Base-by-base conservation (phyloP, 306 rosid genomes). In the Vigna unguiculata region DNA sequence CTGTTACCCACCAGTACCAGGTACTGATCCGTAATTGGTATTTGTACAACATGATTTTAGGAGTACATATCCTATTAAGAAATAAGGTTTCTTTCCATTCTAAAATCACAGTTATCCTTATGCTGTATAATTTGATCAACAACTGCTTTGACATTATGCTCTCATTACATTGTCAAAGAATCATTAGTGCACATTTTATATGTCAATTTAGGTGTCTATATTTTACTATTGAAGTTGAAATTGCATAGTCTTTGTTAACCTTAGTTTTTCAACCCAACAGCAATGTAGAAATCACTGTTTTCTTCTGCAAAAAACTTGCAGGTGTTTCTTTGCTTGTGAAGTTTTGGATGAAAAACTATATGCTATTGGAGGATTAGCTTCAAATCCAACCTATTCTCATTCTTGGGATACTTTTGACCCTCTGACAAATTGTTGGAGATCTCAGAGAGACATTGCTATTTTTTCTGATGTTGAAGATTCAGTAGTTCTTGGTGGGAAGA, bases 361-460 rank as follows among this genome's bases (percentile, higher is more conserved):
- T 77, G 90, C 93, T 16, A 86, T 95, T 48, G 98, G 97, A 15
- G 98, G 98, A 28, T 58, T 90, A 68, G 90, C 86, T 78, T 84
- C 90, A 71, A 84, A 82, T 79, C 84, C 96, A 84, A 86, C 87
- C 47, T 87, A 84, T 69, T 89, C 87, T 66, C 88, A 78, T 64
- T 90, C 98, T 51, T 90, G 97, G 98, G 97, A 95, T 72, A 81
- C 88, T 38, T 92, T 86, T 52, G 93, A 95, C 55, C 91, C 90
- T 61, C 7, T 15, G 62, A 84, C 83, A 11, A 79, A 85, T 78
- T 68, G 72, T 22, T 92, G 97, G 93, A 81, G 65, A 54, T 84
- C 85, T 79, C 86, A 87, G 46, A 71, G 53, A 38, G 95, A 92
- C 43, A 79, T 76, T 45, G 85, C 88, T 55, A 85, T 92, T 66